phyloP scores from a whole-genome alignment of 2,329 filamentous ascomycete genomes.

The Fusarium xyrophilum region DNA sequence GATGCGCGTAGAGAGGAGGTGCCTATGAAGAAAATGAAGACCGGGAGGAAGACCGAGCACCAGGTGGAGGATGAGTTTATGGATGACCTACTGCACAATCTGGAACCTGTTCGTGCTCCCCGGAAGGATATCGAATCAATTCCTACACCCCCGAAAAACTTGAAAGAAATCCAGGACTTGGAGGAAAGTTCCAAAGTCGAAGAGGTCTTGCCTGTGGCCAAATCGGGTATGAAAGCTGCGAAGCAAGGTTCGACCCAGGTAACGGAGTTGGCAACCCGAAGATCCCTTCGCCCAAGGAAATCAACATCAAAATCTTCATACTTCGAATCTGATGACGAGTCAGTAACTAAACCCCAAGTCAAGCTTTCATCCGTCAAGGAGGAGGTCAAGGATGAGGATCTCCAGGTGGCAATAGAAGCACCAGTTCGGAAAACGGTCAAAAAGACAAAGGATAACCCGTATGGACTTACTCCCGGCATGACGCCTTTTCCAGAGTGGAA shows the following conservation, averaged over 20 bases:
- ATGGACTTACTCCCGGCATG: conserved; percentile 40
- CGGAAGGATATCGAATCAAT: conserved; percentile 2
- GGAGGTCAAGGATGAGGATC: conserved; percentile 20
- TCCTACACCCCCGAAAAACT: background rate
- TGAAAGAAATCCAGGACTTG: background rate
- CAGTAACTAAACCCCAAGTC: background rate
- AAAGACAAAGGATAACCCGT: conserved; percentile 40
- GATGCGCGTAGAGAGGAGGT: background rate
- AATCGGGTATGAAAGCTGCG: background rate
- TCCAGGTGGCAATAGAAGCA: background rate
- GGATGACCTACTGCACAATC: conserved; percentile 34
- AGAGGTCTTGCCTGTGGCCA: background rate
- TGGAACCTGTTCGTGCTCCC: conserved; percentile 13
- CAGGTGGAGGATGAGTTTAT: background rate
- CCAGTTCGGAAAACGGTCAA: conserved; percentile 27
- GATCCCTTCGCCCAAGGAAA: conserved; percentile 25
- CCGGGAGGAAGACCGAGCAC: background rate
- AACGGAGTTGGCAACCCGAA: background rate
- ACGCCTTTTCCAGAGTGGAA: conserved; percentile 40
- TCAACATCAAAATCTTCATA: conserved; percentile 25
- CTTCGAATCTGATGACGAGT: conserved; percentile 35
- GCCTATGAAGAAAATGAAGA: conserved; percentile 18
- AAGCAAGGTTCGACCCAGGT: background rate
- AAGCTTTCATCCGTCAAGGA: conserved; percentile 13
- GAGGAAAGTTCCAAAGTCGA: background rate